Evolutionary conservation across 192 early-diverging fungal genomes (phyloP).

Genomic region (Coemansia sp.): DNA sequence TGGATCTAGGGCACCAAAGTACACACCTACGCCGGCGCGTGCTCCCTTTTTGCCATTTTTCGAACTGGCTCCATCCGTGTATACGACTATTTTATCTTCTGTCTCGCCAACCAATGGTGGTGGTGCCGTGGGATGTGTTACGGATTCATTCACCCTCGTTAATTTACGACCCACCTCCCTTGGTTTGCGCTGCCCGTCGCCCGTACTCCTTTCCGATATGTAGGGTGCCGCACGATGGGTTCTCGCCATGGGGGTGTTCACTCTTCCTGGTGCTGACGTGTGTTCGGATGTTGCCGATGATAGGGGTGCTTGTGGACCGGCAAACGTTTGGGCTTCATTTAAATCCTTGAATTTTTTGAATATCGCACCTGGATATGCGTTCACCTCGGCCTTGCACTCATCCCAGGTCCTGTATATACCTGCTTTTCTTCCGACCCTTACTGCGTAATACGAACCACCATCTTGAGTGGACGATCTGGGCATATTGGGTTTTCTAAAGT

Average conservation of each 20-base stretch:
- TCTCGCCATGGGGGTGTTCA: not conserved
- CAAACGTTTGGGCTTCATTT: conserved; percentile 62
- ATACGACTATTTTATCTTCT: conserved; percentile 53
- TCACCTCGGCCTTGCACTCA: conserved; percentile 63
- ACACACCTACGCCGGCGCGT: conserved; percentile 84
- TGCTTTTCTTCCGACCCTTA: conserved; percentile 26
- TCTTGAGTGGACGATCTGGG: not conserved
- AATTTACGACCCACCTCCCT: not conserved
- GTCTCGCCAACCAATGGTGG: conserved; percentile 14
- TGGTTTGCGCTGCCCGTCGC: not conserved
- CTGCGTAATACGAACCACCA: conserved; percentile 33
- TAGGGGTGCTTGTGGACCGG: conserved; percentile 11
- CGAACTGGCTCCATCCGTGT: conserved; percentile 82
- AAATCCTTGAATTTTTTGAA: conserved; percentile 65
- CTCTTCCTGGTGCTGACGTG: not conserved
- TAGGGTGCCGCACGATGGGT: not conserved
- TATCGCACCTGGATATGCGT: conserved; percentile 58
- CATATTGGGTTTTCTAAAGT: not conserved
- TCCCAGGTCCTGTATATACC: conserved; percentile 56
- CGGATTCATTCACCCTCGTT: not conserved
- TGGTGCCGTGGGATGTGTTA: not conserved
- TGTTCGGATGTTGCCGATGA: not conserved
- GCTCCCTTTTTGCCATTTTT: conserved; percentile 70
- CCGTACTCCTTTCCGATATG: not conserved
- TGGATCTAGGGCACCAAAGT: conserved; percentile 72